Conservation (phyloP, 441 rosid species). For the Erodium texanum region DNA sequence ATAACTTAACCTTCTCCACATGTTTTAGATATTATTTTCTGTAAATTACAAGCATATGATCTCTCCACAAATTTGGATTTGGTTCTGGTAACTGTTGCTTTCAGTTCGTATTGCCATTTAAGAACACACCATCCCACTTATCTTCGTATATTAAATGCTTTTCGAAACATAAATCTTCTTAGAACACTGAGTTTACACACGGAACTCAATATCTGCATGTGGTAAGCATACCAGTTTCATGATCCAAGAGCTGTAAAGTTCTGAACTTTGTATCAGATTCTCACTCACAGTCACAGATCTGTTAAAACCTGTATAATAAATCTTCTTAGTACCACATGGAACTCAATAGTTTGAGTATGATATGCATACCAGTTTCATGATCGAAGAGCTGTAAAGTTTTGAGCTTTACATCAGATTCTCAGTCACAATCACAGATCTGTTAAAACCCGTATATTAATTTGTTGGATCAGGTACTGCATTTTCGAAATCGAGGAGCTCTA, state of each 20-base stretch:
- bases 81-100: background rate
- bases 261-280: too few relatives aligned
- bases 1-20: too few relatives aligned
- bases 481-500: conserved; percentile 35
- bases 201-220: background rate
- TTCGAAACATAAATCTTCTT: background rate
- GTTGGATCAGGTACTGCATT: conserved; percentile 38
- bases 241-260: too few relatives aligned
- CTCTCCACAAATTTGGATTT: background rate
- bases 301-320: too few relatives aligned
- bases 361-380: background rate
- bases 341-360: too few relatives aligned
- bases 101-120: background rate
- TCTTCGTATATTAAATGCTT: background rate
- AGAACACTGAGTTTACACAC: background rate
- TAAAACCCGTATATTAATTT: background rate
- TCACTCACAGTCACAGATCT: too few relatives aligned
- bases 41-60: background rate
- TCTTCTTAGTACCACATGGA: too few relatives aligned
- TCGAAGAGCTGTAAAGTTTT: background rate
- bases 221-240: background rate
- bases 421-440: background rate
- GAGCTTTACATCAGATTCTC: background rate
- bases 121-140: background rate
- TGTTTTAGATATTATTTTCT: too few relatives aligned